Conservation (phyloP, 768 basidiomycete species). For the Daedalea quercina region DNA sequence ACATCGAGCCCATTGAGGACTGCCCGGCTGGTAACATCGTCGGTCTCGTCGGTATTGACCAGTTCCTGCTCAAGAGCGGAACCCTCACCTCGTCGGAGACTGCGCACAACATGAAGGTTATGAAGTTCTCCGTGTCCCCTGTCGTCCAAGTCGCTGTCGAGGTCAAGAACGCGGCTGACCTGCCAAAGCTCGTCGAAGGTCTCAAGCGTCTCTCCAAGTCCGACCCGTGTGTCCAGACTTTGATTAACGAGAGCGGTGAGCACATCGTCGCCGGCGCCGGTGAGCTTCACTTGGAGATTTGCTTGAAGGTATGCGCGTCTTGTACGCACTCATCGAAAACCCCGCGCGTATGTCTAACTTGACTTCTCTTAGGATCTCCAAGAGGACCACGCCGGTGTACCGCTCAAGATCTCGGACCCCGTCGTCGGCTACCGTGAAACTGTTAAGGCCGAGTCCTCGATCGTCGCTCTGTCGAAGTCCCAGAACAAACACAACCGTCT, state of each 20-base stretch:
- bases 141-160: conserved; percentile 99
- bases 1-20: conserved; percentile 97
- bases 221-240: conserved; percentile 97
- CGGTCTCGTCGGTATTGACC: conserved; percentile 99
- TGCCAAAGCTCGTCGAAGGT: conserved; percentile 99
- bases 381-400: conserved; percentile 99
- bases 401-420: conserved; percentile 95
- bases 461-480: conserved; percentile 96
- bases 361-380: conserved; percentile 71
- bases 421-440: conserved; percentile 99
- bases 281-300: conserved; percentile 98
- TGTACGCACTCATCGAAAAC: background rate
- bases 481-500: conserved; percentile 99
- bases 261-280: conserved; percentile 99
- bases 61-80: conserved; percentile 99
- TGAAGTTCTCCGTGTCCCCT: conserved; percentile 99
- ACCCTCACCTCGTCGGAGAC: conserved; percentile 97
- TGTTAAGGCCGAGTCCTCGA: conserved; percentile 91
- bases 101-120: conserved; percentile 99
- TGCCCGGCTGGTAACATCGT: conserved; percentile 98
- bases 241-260: conserved; percentile 87
- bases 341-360: background rate
- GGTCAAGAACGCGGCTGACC: conserved; percentile 98
- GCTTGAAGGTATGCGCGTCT: conserved; percentile 69
- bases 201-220: conserved; percentile 99